These are phyloP conservation scores for Aspergillus ochraceoroseus DNA, from an alignment of 2,329 filamentous ascomycete species.

Conservation along the genomic window DNA sequence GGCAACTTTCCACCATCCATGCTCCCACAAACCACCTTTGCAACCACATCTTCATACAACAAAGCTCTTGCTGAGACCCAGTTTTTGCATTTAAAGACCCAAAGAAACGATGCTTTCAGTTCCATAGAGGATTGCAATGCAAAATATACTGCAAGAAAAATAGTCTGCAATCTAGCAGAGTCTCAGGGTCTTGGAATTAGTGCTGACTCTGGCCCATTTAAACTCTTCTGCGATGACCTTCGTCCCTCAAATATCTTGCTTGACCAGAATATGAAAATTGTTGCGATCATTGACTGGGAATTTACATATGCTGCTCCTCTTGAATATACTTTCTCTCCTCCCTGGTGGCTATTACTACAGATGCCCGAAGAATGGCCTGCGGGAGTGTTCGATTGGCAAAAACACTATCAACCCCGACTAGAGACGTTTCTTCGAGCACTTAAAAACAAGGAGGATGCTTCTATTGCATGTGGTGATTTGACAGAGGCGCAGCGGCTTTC, in stretches of 20 bases:
- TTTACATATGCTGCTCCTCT: conserved; percentile 23
- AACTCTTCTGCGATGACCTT: conserved; percentile 27
- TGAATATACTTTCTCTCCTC: conserved; percentile 16
- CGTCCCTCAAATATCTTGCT: conserved; percentile 26
- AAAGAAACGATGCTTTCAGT: conserved; percentile 2
- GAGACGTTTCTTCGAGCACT: no score
- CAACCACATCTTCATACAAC: background rate
- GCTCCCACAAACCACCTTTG: background rate
- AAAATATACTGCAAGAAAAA: conserved; percentile 3
- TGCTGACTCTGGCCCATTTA: conserved; percentile 16
- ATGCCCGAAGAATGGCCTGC: no score
- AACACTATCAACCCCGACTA: no score
- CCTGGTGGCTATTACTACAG: conserved; percentile 9
- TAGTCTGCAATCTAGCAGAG: conserved; percentile 1
- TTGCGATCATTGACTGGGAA: conserved; percentile 29
- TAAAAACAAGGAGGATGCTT: no score
- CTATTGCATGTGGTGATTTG: no score
- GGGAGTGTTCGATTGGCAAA: no score
- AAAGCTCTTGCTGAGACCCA: conserved; percentile 3
- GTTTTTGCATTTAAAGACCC: background rate
- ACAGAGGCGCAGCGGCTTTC: no score
- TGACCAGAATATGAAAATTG: conserved; percentile 18
- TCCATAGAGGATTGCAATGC: conserved; percentile 1
- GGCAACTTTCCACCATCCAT: conserved; percentile 30
- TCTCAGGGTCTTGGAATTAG: background rate